Evolutionary conservation across 495 filamentous ascomycete genomes (phyloP).

Genomic region (Penicillium mononematosum): DNA sequence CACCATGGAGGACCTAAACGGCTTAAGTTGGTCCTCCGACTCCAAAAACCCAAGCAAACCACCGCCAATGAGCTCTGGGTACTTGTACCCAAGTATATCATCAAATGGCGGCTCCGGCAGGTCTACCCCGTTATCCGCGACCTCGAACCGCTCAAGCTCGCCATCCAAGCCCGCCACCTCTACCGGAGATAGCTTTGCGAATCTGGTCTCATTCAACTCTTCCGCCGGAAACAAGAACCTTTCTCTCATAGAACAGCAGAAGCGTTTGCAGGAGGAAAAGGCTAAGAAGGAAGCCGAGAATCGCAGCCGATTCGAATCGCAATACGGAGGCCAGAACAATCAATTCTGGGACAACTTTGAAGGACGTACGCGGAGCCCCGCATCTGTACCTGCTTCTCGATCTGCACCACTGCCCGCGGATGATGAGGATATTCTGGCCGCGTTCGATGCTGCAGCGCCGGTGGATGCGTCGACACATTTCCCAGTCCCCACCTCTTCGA

Average conservation of each 20-base stretch:
- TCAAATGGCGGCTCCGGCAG: conserved; percentile 62
- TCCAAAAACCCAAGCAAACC: conserved; percentile 44
- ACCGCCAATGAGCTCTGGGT: conserved; percentile 50
- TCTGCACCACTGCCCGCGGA: conserved; percentile 32
- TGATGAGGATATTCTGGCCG: conserved; percentile 63
- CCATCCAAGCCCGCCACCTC: conserved; percentile 60
- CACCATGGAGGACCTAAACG: conserved; percentile 58
- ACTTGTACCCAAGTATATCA: conserved; percentile 59
- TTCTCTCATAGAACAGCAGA: conserved; percentile 82
- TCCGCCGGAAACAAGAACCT: conserved; percentile 66
- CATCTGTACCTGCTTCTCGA: conserved; percentile 54
- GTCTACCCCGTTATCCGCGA: conserved; percentile 63
- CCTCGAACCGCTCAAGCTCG: conserved; percentile 49
- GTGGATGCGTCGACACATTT: conserved; percentile 63
- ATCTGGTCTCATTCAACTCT: conserved; percentile 72
- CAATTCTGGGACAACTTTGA: conserved; percentile 70
- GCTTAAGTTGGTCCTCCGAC: conserved; percentile 53
- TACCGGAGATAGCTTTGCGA: conserved; percentile 82
- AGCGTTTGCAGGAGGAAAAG: conserved; percentile 73
- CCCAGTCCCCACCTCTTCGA: conserved; percentile 44
- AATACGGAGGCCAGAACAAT: conserved; percentile 64
- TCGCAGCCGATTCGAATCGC: conserved; percentile 63
- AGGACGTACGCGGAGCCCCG: conserved; percentile 44
- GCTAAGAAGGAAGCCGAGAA: conserved; percentile 71
- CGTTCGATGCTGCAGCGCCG: conserved; percentile 58